Conservation (phyloP, 352 stramenopile genomes). For the Phytophthora nicotianae region DNA sequence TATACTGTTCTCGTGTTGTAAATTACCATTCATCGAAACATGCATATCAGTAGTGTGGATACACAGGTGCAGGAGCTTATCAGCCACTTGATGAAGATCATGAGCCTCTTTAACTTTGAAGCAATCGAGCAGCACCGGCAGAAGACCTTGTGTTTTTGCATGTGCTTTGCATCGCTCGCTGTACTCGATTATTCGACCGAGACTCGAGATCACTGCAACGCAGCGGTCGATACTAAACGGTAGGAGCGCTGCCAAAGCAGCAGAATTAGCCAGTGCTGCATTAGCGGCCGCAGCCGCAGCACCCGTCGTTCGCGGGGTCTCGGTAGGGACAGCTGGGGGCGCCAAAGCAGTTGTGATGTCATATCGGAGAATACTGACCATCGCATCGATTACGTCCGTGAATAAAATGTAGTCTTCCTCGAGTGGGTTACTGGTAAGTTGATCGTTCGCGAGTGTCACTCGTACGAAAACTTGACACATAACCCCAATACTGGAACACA, state of each 20-base stretch:
- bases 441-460: slow-evolving; percentile 42
- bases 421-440: background rate
- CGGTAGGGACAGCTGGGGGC: slow-evolving; percentile 3
- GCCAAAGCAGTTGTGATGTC: slow-evolving; percentile 39
- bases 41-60: slow-evolving; percentile 9
- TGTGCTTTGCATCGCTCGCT: slow-evolving; percentile 46
- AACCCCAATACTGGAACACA: slow-evolving; percentile 37
- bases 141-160: slow-evolving; percentile 39
- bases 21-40: too few relatives aligned
- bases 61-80: slow-evolving; percentile 70
- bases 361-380: slow-evolving; percentile 45
- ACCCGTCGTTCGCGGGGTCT: slow-evolving; percentile 18
- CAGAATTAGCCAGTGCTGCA: slow-evolving; percentile 28
- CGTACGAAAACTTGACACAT: slow-evolving; percentile 47
- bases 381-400: slow-evolving; percentile 36
- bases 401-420: slow-evolving; percentile 14
- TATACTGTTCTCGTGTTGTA: too few relatives aligned
- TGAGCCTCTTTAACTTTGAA: slow-evolving; percentile 40
- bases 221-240: slow-evolving; percentile 39
- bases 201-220: slow-evolving; percentile 42
- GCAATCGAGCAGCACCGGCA: slow-evolving; percentile 49
- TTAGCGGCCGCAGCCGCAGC: slow-evolving; percentile 26
- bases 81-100: slow-evolving; percentile 52
- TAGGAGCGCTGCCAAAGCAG: slow-evolving; percentile 28
- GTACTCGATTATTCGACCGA: slow-evolving; percentile 57